Conservation (phyloP, 1,284 basidiomycete genomes). For the Stygiomarasmius scandens region DNA sequence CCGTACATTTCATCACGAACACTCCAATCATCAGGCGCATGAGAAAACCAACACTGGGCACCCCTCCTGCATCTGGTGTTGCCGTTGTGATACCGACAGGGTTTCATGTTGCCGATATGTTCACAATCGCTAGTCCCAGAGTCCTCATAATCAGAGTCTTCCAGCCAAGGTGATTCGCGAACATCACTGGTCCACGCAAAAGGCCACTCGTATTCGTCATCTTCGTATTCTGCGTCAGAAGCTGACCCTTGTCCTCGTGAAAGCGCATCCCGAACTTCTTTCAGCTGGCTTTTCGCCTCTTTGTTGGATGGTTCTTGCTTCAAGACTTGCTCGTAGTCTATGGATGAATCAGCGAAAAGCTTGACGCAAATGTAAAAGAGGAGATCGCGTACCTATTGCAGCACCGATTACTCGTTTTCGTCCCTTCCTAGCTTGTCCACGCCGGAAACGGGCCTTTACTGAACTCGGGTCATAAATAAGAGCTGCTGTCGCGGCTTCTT, state of each 20-base stretch:
- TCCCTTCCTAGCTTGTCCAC: conserved; percentile 33
- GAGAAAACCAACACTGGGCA: conserved; percentile 33
- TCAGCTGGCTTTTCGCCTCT: conserved; percentile 19
- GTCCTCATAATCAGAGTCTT: conserved; percentile 4
- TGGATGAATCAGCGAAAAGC: neutral
- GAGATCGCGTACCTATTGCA: conserved; percentile 25
- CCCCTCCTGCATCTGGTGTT: conserved; percentile 33
- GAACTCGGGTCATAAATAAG: conserved; percentile 31
- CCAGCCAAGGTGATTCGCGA: neutral
- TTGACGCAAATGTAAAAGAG: neutral
- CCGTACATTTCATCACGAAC: conserved; percentile 44
- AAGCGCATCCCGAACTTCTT: neutral
- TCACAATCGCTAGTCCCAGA: conserved; percentile 43
- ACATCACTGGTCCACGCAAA: neutral
- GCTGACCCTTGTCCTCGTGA: neutral
- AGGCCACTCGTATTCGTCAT: neutral
- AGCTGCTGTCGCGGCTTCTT: conserved; percentile 27
- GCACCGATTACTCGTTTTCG: conserved; percentile 20
- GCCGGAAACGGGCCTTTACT: conserved; percentile 34
- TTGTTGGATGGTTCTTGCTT: conserved; percentile 21
- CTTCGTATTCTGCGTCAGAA: neutral
- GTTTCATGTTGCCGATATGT: conserved; percentile 36
- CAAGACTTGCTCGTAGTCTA: conserved; percentile 32
- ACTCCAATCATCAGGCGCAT: conserved; percentile 42
- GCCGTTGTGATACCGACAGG: conserved; percentile 45